Percentiles rank a stretch among this genome's conserved stretches.
Conservation (phyloP, 495 filamentous ascomycete genomes). For the Friedmanniomyces endolithicus region DNA sequence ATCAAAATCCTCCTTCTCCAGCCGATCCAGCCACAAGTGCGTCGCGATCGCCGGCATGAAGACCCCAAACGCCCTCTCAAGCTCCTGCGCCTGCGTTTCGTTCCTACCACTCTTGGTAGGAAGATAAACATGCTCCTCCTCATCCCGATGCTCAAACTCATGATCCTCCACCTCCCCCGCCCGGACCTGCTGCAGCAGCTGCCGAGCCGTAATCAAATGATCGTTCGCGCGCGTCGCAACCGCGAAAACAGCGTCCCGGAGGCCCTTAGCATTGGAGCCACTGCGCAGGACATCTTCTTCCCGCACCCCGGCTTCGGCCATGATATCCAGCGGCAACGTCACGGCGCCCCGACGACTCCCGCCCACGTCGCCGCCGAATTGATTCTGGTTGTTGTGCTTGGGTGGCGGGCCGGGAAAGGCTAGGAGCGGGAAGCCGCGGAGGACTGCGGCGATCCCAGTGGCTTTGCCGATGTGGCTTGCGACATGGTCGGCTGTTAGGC, state of each 20-base stretch:
- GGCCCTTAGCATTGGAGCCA: conserved; percentile 61
- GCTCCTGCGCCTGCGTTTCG: conserved; percentile 24
- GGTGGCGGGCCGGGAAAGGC: conserved; percentile 60
- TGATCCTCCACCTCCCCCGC: conserved; percentile 63
- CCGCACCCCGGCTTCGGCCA: conserved; percentile 62
- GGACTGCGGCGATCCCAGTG: conserved; percentile 67
- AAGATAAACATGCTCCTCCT: conserved; percentile 58
- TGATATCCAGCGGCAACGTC: conserved; percentile 75
- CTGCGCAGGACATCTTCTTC: conserved; percentile 80
- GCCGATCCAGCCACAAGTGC: conserved; percentile 58
- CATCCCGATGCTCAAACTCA: conserved; percentile 72
- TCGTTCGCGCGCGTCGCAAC: conserved; percentile 90
- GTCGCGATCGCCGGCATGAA: conserved; percentile 70
- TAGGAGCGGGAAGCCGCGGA: conserved; percentile 72
- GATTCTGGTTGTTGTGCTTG: conserved; percentile 38
- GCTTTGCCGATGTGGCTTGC: conserved; percentile 93
- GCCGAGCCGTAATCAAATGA: conserved; percentile 83
- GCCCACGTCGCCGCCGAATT: conserved; percentile 28
- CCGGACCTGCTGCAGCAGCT: conserved; percentile 72
- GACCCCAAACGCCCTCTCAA: conserved; percentile 48
- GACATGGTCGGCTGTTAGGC: conserved; percentile 78
- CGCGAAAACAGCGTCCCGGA: conserved; percentile 79
- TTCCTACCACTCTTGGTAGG: conserved; percentile 3
- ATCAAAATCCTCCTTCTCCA: conserved; percentile 76
- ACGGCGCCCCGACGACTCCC: conserved; percentile 49